Percentiles rank a stretch among this genome's conserved stretches.
These are phyloP conservation scores for Mitragyna speciosa DNA, from an alignment of 257 asterid species.

Conservation along the genomic window DNA sequence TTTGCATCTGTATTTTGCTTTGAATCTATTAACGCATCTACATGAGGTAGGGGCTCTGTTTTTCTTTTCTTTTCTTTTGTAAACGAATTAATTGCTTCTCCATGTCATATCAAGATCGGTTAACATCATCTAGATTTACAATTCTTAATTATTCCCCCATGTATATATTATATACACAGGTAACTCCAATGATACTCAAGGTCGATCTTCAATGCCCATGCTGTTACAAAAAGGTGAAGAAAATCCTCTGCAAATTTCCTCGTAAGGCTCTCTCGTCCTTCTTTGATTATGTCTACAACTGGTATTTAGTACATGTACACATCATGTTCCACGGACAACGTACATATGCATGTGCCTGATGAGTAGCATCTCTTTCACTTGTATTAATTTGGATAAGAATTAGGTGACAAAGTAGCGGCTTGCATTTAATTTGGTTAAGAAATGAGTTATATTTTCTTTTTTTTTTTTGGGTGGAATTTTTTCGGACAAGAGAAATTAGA, in stretches of 20 bases:
- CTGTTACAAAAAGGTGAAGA: constrained; percentile 88
- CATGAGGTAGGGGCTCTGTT: no score
- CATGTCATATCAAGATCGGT: background rate
- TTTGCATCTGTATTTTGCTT: background rate
- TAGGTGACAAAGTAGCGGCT: background rate
- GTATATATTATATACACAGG: constrained; percentile 34
- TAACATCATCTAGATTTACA: no score
- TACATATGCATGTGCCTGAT: background rate
- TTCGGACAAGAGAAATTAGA: constrained; percentile 56
- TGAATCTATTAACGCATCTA: background rate
- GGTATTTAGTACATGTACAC: background rate
- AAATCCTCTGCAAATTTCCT: constrained; percentile 71
- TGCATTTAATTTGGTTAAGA: background rate
- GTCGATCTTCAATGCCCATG: constrained; percentile 81
- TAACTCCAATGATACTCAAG: constrained; percentile 60
- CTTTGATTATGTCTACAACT: no score
- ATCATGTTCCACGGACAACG: background rate
- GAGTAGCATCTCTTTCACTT: background rate
- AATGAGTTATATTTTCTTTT: constrained; percentile 19
- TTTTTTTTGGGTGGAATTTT: no score
- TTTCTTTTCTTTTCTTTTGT: no score
- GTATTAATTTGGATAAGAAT: background rate
- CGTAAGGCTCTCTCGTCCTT: constrained; percentile 41
- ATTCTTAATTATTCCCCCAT: background rate
- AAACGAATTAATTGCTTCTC: background rate